Percentiles rank a stretch among this genome's conserved stretches.
phyloP scores from a whole-genome alignment of 106 monocot genomes.

The Allium sativum region DNA sequence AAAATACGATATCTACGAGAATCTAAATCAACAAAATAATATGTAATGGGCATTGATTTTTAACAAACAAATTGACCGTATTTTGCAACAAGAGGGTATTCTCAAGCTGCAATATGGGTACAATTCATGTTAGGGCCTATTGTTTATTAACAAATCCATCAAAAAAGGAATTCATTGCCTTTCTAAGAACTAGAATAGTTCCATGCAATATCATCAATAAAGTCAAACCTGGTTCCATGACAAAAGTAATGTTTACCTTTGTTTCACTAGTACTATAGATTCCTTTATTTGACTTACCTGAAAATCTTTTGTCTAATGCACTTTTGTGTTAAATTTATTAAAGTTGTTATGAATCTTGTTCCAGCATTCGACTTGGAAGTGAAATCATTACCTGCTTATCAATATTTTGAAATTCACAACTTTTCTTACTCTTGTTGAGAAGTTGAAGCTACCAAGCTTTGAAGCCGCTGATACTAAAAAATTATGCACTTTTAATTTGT shows the following conservation, averaged over 20 bases:
- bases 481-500: slow-evolving; percentile 13
- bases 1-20: too few species aligned
- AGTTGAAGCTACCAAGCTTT: slow-evolving; percentile 56
- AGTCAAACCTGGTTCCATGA: slow-evolving; percentile 55
- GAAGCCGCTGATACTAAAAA: slow-evolving; percentile 71
- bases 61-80: too few species aligned
- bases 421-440: slow-evolving; percentile 54
- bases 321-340: slow-evolving; percentile 4
- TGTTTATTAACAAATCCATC: slow-evolving; percentile 28
- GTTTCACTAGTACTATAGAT: neutral
- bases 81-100: slow-evolving; percentile 43
- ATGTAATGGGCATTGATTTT: too few species aligned
- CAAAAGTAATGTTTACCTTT: slow-evolving; percentile 23
- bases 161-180: slow-evolving; percentile 47
- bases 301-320: neutral
- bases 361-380: slow-evolving; percentile 23
- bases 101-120: slow-evolving; percentile 50
- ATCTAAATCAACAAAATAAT: too few species aligned
- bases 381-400: slow-evolving; percentile 52
- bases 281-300: neutral
- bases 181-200: slow-evolving; percentile 48
- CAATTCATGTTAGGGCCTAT: slow-evolving; percentile 39
- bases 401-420: slow-evolving; percentile 75
- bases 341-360: slow-evolving; percentile 42
- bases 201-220: slow-evolving; percentile 71